Evolutionary conservation across 306 rosid species (phyloP).

Genomic region (Gillenia trifoliata): DNA sequence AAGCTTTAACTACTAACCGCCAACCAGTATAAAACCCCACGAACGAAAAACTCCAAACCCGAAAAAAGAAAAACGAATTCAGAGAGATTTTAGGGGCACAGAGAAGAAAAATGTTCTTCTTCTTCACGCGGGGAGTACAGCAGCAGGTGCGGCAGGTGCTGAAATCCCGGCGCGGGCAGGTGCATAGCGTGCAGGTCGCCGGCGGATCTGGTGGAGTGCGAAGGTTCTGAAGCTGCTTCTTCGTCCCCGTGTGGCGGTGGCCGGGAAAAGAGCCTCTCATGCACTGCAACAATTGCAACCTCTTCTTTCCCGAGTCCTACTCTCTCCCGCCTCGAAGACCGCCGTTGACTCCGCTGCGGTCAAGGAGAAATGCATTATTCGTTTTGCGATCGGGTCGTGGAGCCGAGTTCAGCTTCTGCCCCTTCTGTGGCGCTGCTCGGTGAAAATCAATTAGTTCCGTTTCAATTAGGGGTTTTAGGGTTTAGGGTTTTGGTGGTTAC

Average conservation of each 20-base stretch:
- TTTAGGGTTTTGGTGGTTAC: neutral
- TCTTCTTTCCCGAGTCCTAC: constrained; percentile 49
- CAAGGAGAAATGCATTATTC: constrained; percentile 23
- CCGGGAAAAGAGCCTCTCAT: constrained; percentile 60
- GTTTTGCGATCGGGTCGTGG: constrained; percentile 54
- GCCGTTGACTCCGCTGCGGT: constrained; percentile 18
- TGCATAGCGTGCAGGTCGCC: constrained; percentile 57
- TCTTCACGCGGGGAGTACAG: constrained; percentile 70
- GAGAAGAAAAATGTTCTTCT: constrained; percentile 54
- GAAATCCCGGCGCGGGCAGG: constrained; percentile 53
- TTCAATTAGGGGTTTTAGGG: no score
- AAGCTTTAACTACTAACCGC: neutral
- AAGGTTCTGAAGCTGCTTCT: constrained; percentile 78
- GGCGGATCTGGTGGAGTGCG: constrained; percentile 71
- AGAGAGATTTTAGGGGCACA: neutral
- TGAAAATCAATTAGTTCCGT: no score
- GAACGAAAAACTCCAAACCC: neutral
- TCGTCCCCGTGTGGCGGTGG: constrained; percentile 88
- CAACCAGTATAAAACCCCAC: neutral
- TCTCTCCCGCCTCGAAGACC: constrained; percentile 38
- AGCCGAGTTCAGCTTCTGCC: constrained; percentile 64
- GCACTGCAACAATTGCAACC: constrained; percentile 57
- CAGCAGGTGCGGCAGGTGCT: constrained; percentile 69
- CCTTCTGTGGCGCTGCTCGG: constrained; percentile 66
- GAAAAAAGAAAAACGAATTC: no score